These are phyloP conservation scores for Catenaria anguillulae DNA, from an alignment of 371 early-diverging fungal species.

Conservation along the genomic window DNA sequence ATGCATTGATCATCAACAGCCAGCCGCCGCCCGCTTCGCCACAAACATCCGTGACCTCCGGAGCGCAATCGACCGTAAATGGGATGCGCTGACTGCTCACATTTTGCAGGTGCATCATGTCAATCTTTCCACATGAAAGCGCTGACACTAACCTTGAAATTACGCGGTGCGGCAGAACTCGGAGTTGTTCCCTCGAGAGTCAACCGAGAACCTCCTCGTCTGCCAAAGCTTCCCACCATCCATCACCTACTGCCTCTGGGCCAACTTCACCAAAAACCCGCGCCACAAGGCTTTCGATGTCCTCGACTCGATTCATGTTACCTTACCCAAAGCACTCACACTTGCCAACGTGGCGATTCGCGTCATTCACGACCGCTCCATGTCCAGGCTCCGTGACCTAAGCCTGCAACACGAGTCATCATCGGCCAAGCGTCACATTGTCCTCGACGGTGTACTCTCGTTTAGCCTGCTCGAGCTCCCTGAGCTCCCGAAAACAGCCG, in stretches of 20 bases:
- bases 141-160: neutral
- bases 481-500: slow-evolving; percentile 24
- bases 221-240: slow-evolving; percentile 8
- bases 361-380: slow-evolving; percentile 22
- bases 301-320: neutral
- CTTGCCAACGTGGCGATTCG: slow-evolving; percentile 29
- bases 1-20: neutral
- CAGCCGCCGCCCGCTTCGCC: neutral
- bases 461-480: slow-evolving; percentile 33
- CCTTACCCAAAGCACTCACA: slow-evolving; percentile 26
- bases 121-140: neutral
- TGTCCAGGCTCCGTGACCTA: slow-evolving; percentile 9
- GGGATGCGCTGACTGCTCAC: slow-evolving; percentile 20
- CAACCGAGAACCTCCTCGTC: slow-evolving; percentile 31
- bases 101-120: slow-evolving; percentile 20
- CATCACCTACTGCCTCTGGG: slow-evolving; percentile 27
- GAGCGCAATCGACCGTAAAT: slow-evolving; percentile 17
- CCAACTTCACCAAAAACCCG: slow-evolving; percentile 28
- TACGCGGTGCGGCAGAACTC: slow-evolving; percentile 15
- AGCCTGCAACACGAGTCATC: slow-evolving; percentile 12
- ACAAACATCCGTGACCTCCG: neutral
- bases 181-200: slow-evolving; percentile 24
- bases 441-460: slow-evolving; percentile 24
- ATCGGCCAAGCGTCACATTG: slow-evolving; percentile 8
- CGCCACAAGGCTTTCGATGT: neutral